Percentiles rank a stretch among this genome's conserved stretches.
Evolutionary conservation across 306 rosid genomes (phyloP).

Genomic region (Begonia fuchsioides): DNA sequence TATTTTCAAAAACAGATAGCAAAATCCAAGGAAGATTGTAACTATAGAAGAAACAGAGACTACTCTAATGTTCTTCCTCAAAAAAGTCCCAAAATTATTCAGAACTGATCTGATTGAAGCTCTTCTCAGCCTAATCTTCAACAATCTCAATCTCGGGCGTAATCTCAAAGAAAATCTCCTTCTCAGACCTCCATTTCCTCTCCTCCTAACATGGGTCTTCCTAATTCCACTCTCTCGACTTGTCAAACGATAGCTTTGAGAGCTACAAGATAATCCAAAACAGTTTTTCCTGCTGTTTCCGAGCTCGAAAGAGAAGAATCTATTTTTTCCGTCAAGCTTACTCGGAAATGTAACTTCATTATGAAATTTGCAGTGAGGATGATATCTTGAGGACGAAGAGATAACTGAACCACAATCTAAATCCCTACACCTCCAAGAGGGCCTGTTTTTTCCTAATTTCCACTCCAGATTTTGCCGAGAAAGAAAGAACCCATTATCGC

Average conservation of each 20-base stretch:
- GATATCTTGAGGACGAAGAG: conserved; percentile 22
- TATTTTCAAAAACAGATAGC: conserved; percentile 55
- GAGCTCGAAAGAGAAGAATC: conserved; percentile 22
- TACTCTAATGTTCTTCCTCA: conserved; percentile 44
- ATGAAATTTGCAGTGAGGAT: conserved; percentile 18
- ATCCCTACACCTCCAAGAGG: conserved; percentile 24
- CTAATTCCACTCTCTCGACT: conserved; percentile 31
- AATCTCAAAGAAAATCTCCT: conserved; percentile 60
- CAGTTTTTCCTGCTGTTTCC: conserved; percentile 25
- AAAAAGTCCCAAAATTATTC: conserved; percentile 29
- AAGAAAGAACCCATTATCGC: conserved; percentile 29
- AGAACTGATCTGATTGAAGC: conserved; percentile 39
- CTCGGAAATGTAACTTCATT: conserved; percentile 20
- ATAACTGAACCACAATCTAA: conserved; percentile 24
- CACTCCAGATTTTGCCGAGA: conserved; percentile 16
- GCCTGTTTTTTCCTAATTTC: conserved; percentile 19
- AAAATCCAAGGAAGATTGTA: conserved; percentile 43
- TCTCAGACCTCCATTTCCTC: conserved; percentile 20
- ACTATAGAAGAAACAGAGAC: conserved; percentile 41
- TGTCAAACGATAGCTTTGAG: conserved; percentile 29
- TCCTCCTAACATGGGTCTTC: conserved; percentile 28
- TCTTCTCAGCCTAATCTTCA: conserved; percentile 40
- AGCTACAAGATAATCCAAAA: conserved; percentile 27
- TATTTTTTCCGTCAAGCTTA: conserved; percentile 18
- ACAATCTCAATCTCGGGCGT: conserved; percentile 62